Evolutionary conservation across 2,329 filamentous ascomycete genomes (phyloP).

Genomic region (Pseudogymnoascus sp.): DNA sequence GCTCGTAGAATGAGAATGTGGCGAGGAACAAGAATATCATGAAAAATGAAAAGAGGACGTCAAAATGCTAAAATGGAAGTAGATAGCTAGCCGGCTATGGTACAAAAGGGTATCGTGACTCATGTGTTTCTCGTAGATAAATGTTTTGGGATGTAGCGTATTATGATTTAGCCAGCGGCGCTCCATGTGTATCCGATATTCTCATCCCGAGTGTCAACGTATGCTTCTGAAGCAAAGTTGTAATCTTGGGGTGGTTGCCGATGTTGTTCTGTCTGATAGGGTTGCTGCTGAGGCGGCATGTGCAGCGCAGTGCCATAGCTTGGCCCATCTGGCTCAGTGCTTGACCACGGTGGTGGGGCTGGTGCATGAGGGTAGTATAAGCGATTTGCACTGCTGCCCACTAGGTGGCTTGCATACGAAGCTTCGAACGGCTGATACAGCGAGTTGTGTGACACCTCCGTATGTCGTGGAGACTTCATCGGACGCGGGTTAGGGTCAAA

Average conservation of each 20-base stretch:
- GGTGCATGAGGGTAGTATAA: constrained; percentile 6
- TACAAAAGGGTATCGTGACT: constrained; percentile 6
- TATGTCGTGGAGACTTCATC: constrained; percentile 27
- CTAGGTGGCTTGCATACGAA: neutral
- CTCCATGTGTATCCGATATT: constrained; percentile 6
- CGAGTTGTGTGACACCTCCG: neutral
- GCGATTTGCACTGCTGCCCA: neutral
- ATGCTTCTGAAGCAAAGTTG: neutral
- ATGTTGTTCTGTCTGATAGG: neutral
- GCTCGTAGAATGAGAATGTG: neutral
- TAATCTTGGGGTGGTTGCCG: neutral
- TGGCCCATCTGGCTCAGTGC: neutral
- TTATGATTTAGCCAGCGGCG: neutral
- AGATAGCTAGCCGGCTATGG: neutral
- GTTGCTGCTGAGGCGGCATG: neutral
- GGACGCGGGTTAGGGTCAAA: constrained; percentile 27
- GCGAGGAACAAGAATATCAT: neutral
- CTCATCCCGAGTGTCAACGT: neutral
- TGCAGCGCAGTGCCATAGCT: neutral
- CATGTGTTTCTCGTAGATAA: neutral
- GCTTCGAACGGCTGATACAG: neutral
- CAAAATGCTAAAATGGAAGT: neutral
- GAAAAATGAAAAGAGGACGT: neutral
- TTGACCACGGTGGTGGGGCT: neutral
- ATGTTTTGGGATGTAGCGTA: neutral